Evolutionary conservation across 257 asterid species (phyloP).

Genomic region (Eustoma russellianum): DNA sequence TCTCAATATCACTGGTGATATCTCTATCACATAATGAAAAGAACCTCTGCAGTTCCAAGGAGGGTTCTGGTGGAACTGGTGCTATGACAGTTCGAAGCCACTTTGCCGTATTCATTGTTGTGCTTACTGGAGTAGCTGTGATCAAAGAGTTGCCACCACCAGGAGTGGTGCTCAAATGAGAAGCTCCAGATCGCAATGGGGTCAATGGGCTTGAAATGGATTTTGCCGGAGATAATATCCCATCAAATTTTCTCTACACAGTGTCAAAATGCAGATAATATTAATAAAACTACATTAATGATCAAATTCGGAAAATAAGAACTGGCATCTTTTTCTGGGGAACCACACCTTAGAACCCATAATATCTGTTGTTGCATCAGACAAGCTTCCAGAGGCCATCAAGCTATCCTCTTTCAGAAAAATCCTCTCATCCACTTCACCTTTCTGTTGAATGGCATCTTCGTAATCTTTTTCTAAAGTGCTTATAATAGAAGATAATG

Average conservation of each 20-base stretch:
- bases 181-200: constrained; percentile 58
- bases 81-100: constrained; percentile 86
- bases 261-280: neutral
- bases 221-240: constrained; percentile 74
- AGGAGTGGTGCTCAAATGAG: constrained; percentile 33
- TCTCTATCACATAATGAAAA: constrained; percentile 77
- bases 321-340: neutral
- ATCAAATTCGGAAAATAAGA: neutral
- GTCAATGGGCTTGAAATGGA: constrained; percentile 72
- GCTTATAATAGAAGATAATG: constrained; percentile 37
- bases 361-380: constrained; percentile 49
- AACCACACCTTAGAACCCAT: constrained; percentile 38
- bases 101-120: constrained; percentile 94
- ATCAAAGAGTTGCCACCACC: constrained; percentile 42
- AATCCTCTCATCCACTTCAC: constrained; percentile 84
- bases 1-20: constrained; percentile 68
- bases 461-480: constrained; percentile 67
- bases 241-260: constrained; percentile 61
- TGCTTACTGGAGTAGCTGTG: constrained; percentile 91
- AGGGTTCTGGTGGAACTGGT: constrained; percentile 84
- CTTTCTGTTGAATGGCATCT: constrained; percentile 40
- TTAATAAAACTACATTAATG: neutral
- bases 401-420: constrained; percentile 70
- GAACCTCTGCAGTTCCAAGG: constrained; percentile 69
- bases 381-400: constrained; percentile 81